Evolutionary conservation across 148 eudicot species (phyloP).

Genomic region (Rhododendron molle): DNA sequence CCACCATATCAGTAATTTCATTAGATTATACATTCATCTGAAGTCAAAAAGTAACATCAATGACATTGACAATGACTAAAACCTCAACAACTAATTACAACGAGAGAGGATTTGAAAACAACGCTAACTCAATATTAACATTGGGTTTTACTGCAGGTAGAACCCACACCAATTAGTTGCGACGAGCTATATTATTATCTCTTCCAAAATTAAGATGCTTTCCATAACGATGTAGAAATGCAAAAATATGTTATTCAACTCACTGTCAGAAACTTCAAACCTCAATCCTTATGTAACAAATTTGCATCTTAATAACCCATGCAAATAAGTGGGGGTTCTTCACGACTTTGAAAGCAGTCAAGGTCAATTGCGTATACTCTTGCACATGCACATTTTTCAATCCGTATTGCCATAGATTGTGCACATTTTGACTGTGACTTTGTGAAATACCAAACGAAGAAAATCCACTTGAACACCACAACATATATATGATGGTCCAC

Average conservation of each 20-base stretch:
- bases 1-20: conserved; percentile 18
- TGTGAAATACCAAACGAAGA: neutral
- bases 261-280: neutral
- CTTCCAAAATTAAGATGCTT: neutral
- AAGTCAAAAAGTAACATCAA: neutral
- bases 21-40: conserved; percentile 7
- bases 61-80: neutral
- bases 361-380: too few relatives aligned
- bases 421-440: neutral
- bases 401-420: too few relatives aligned
- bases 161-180: neutral
- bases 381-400: too few relatives aligned
- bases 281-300: neutral
- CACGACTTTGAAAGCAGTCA: neutral
- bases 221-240: neutral
- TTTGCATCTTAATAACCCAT: neutral
- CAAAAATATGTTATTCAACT: neutral
- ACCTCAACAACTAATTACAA: neutral
- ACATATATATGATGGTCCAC: neutral
- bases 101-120: neutral
- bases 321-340: neutral
- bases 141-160: neutral
- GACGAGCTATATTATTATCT: neutral
- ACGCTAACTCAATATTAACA: neutral
- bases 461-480: too few relatives aligned